Conservation (phyloP, 129 eudicot genomes). For the Pittosporum tobira region DNA sequence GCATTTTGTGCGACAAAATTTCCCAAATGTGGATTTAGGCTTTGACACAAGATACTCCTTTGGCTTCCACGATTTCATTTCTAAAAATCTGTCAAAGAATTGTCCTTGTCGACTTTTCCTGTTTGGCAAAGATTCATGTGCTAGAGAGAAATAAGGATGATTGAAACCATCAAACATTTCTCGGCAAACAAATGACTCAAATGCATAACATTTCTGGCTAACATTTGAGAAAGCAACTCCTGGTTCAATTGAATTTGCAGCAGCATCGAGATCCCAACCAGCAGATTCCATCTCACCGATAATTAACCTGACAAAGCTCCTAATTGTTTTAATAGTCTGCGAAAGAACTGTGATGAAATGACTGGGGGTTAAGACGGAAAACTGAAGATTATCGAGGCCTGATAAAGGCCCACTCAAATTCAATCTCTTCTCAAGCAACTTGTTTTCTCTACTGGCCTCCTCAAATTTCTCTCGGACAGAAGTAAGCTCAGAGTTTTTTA, state of each 20-base stretch:
- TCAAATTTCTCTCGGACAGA: constrained; percentile 60
- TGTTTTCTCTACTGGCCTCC: constrained; percentile 49
- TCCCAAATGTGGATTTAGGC: constrained; percentile 59
- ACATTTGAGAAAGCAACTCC: constrained; percentile 32
- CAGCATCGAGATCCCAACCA: constrained; percentile 73
- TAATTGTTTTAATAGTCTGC: constrained; percentile 40
- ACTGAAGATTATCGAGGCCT: constrained; percentile 27
- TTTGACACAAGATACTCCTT: constrained; percentile 56
- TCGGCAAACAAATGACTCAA: constrained; percentile 63
- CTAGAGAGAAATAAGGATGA: constrained; percentile 32
- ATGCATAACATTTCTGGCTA: constrained; percentile 44
- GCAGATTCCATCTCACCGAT: constrained; percentile 61
- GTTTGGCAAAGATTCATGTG: constrained; percentile 14
- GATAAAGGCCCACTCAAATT: constrained; percentile 54
- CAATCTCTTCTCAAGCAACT: constrained; percentile 48
- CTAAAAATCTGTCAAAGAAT: constrained; percentile 48
- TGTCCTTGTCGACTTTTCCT: constrained; percentile 13
- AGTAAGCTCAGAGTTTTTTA: constrained; percentile 72
- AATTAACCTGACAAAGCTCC: constrained; percentile 44
- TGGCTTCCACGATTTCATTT: constrained; percentile 38
- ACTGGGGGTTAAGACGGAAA: constrained; percentile 33
- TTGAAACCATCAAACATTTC: constrained; percentile 80
- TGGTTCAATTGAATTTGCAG: constrained; percentile 54
- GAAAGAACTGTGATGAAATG: constrained; percentile 35
- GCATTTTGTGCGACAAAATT: constrained; percentile 55